These are phyloP conservation scores for Triadica sebifera DNA, from an alignment of 345 rosid species.

Conservation along the genomic window DNA sequence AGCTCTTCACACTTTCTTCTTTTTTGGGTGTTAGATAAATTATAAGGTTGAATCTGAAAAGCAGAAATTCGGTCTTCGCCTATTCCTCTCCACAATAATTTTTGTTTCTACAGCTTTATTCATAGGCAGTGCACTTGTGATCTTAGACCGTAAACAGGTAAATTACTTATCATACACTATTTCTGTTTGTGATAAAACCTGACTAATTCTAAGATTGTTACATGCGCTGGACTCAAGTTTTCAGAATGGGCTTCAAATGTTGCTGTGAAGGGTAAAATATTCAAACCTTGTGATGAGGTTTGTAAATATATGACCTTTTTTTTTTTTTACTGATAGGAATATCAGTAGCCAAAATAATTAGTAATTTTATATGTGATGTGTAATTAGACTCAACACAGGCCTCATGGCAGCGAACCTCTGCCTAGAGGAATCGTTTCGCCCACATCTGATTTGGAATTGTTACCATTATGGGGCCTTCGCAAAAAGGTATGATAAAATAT, in stretches of 20 bases:
- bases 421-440: slow-evolving; percentile 65
- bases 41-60: slow-evolving; percentile 34
- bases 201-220: not conserved
- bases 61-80: slow-evolving; percentile 32
- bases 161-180: not conserved
- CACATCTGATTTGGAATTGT: slow-evolving; percentile 68
- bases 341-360: no score
- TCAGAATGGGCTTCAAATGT: slow-evolving; percentile 31
- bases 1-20: not conserved
- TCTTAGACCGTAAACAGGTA: slow-evolving; percentile 48
- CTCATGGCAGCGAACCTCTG: slow-evolving; percentile 45
- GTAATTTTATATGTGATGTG: not conserved
- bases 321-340: not conserved
- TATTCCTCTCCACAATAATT: slow-evolving; percentile 33
- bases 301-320: not conserved
- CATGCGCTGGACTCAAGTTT: slow-evolving; percentile 32
- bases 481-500: slow-evolving; percentile 31
- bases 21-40: slow-evolving; percentile 30
- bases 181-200: not conserved
- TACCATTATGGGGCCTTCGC: slow-evolving; percentile 52
- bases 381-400: slow-evolving; percentile 39
- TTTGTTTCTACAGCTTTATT: slow-evolving; percentile 46
- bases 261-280: slow-evolving; percentile 23
- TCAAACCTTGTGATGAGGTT: slow-evolving; percentile 5
- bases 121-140: slow-evolving; percentile 43